Evolutionary conservation across 495 filamentous ascomycete species (phyloP).

Genomic region (Parmelia sp.): DNA sequence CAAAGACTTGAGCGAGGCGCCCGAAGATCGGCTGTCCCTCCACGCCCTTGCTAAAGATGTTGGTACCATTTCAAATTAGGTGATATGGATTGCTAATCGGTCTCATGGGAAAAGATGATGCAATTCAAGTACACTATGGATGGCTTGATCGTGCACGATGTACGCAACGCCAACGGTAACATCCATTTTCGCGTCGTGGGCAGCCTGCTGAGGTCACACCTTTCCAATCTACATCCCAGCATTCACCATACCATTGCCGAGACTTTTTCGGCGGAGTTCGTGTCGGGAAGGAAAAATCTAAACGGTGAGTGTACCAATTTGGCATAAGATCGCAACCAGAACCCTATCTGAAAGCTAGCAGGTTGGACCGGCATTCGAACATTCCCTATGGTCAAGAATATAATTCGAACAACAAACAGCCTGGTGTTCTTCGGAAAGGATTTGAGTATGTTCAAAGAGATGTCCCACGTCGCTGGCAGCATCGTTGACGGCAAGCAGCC

Average conservation of each 20-base stretch:
- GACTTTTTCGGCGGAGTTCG: background rate
- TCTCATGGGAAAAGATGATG: slow-evolving; percentile 10
- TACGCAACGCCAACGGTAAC: slow-evolving; percentile 16
- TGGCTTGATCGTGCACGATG: slow-evolving; percentile 12
- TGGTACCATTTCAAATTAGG: background rate
- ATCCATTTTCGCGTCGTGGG: slow-evolving; percentile 12
- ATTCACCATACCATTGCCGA: background rate
- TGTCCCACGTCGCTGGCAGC: too few species aligned
- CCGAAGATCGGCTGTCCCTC: slow-evolving; percentile 15
- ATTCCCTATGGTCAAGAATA: slow-evolving; percentile 14
- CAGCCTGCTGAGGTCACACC: background rate
- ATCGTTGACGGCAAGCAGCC: background rate
- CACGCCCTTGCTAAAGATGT: slow-evolving; percentile 22
- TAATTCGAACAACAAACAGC: slow-evolving; percentile 10
- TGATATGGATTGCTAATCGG: background rate
- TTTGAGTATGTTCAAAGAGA: background rate
- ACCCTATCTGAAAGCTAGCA: too few species aligned
- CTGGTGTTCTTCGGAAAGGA: slow-evolving; percentile 13
- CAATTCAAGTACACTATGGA: slow-evolving; percentile 21
- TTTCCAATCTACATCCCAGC: background rate
- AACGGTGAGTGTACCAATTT: background rate
- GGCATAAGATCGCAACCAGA: too few species aligned
- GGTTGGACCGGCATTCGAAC: slow-evolving; percentile 8
- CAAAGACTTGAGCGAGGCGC: slow-evolving; percentile 15
- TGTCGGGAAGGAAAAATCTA: background rate